phyloP scores from a whole-genome alignment of 2,329 filamentous ascomycete genomes.

The Pyrenophora teres region DNA sequence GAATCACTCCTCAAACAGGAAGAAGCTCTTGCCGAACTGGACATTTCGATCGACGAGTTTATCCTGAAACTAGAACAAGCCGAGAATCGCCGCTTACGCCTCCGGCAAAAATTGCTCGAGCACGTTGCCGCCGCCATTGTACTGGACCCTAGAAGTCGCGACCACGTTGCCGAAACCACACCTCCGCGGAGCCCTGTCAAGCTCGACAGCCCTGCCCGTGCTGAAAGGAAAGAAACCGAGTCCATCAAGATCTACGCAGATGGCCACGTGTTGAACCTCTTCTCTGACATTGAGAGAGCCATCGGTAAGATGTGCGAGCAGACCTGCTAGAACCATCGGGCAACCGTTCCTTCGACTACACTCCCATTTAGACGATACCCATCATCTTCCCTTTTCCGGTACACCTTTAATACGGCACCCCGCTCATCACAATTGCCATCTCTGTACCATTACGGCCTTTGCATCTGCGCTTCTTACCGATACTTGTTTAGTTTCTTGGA shows the following conservation, averaged over 20 bases:
- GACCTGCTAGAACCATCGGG: slow-evolving; percentile 34
- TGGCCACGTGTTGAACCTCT: slow-evolving; percentile 49
- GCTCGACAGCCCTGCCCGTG: slow-evolving; percentile 39
- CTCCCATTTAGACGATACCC: slow-evolving; percentile 13
- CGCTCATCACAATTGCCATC: slow-evolving; percentile 19
- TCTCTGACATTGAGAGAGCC: slow-evolving; percentile 50
- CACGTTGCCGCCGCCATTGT: slow-evolving; percentile 72
- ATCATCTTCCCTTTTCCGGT: slow-evolving; percentile 20
- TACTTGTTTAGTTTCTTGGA: slow-evolving; percentile 15
- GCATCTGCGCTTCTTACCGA: slow-evolving; percentile 20
- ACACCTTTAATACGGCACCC: slow-evolving; percentile 26
- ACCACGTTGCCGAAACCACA: slow-evolving; percentile 41
- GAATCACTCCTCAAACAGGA: slow-evolving; percentile 80
- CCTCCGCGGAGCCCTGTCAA: slow-evolving; percentile 48
- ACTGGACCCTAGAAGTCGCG: slow-evolving; percentile 36
- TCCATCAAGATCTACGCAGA: slow-evolving; percentile 53
- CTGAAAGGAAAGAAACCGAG: slow-evolving; percentile 47
- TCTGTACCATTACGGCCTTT: slow-evolving; percentile 38
- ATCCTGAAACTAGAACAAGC: slow-evolving; percentile 78
- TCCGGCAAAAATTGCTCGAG: slow-evolving; percentile 80
- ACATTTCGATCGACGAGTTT: slow-evolving; percentile 80
- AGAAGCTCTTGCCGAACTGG: slow-evolving; percentile 76
- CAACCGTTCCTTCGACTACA: slow-evolving; percentile 11
- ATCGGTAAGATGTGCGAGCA: slow-evolving; percentile 52
- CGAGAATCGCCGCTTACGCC: slow-evolving; percentile 74